A percentile compares a stretch with the other conserved stretches of the same genome.
Conservation (phyloP, 768 basidiomycete genomes). For the Trametes meyenii region DNA sequence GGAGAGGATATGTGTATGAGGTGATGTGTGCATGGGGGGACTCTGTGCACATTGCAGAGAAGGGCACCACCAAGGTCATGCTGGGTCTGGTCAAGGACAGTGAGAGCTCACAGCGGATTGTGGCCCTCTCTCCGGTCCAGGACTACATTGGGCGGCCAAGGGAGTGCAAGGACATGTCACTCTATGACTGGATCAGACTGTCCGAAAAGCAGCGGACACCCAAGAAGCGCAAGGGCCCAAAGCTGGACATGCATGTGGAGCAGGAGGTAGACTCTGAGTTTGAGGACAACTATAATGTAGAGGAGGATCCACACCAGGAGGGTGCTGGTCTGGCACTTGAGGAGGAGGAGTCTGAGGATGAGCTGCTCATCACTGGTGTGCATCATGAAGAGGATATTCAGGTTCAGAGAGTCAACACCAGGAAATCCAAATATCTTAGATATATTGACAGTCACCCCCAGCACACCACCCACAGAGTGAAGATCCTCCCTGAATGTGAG, state of each 20-base stretch:
- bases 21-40: conserved; percentile 2
- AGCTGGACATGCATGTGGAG: not conserved
- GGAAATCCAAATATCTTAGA: too few relatives aligned
- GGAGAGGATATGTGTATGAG: conserved; percentile 6
- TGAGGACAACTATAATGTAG: not conserved
- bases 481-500: not conserved
- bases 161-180: conserved; percentile 1
- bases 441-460: not conserved
- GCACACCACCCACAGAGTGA: not conserved
- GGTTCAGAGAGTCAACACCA: too few relatives aligned
- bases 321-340: too few relatives aligned
- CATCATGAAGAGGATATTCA: not conserved
- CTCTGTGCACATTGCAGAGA: not conserved
- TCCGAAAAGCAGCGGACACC: not conserved
- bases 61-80: conserved; percentile 3
- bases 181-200: not conserved
- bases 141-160: conserved; percentile 15
- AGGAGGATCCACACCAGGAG: too few relatives aligned
- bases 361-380: too few relatives aligned
- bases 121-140: conserved; percentile 11
- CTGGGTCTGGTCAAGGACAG: conserved; percentile 1
- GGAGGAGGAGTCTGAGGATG: too few relatives aligned
- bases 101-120: not conserved
- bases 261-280: too few relatives aligned
- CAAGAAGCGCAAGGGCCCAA: not conserved